A percentile compares a stretch with the other conserved stretches of the same genome.
Conservation (phyloP, 2,329 filamentous ascomycete species). For the Verruconis gallopava region DNA sequence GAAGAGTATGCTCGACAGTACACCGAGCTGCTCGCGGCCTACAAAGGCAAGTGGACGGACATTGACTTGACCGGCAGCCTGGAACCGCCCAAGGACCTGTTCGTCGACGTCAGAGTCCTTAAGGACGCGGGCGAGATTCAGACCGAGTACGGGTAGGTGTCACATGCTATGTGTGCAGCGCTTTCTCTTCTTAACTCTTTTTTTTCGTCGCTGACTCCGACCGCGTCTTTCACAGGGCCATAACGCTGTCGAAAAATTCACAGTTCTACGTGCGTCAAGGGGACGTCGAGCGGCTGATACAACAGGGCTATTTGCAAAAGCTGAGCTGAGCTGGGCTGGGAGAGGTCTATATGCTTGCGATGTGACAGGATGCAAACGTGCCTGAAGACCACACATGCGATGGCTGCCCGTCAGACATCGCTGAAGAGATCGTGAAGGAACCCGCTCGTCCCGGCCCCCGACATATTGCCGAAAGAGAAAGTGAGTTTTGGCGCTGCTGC, state of each 20-base stretch:
- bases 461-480: no score
- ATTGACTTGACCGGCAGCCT: constrained; percentile 89
- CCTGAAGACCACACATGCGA: no score
- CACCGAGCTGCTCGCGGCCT: constrained; percentile 81
- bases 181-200: constrained; percentile 1
- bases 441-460: no score
- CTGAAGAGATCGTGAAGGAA: no score
- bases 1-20: constrained; percentile 93
- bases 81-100: constrained; percentile 87
- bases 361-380: not conserved
- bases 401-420: no score
- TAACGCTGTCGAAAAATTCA: constrained; percentile 94
- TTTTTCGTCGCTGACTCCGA: no score
- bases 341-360: no score
- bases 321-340: no score
- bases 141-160: constrained; percentile 89
- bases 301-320: constrained; percentile 88
- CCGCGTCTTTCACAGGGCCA: constrained; percentile 51
- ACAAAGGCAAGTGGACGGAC: constrained; percentile 97
- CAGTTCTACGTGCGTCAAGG: constrained; percentile 95
- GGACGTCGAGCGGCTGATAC: constrained; percentile 87
- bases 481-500: no score
- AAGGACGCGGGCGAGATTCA: constrained; percentile 98
- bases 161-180: constrained; percentile 11
- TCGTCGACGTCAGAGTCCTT: constrained; percentile 90